Percentiles rank a stretch among this genome's conserved stretches.
Evolutionary conservation across 1,139 yeast species (phyloP).

Genomic region (Geotrichum carabidarum): DNA sequence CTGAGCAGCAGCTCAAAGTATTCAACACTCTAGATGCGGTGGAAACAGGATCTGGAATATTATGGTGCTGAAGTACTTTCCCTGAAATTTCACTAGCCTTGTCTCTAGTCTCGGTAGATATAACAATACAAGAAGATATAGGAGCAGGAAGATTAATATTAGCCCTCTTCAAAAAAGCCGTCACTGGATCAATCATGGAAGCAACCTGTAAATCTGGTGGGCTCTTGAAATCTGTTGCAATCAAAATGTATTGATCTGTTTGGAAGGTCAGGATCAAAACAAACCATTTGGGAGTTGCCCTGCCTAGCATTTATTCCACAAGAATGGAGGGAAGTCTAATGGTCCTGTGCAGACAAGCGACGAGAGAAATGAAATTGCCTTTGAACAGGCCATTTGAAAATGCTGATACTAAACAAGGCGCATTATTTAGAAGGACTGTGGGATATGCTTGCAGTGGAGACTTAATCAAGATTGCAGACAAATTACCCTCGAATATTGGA

Average conservation of each 20-base stretch:
- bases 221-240: background rate
- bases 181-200: slow-evolving; percentile 14
- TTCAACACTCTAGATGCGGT: slow-evolving; percentile 11
- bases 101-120: background rate
- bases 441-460: slow-evolving; percentile 31
- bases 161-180: slow-evolving; percentile 11
- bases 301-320: background rate
- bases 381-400: too few relatives aligned
- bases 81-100: background rate
- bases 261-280: background rate
- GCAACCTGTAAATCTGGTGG: background rate
- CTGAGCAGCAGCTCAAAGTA: slow-evolving; percentile 11
- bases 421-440: slow-evolving; percentile 14
- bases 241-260: background rate
- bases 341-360: too few relatives aligned
- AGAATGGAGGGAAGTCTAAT: background rate
- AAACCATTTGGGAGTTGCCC: background rate
- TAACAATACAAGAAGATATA: slow-evolving; percentile 13
- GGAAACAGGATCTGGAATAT: slow-evolving; percentile 15
- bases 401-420: too few relatives aligned
- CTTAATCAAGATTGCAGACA: slow-evolving; percentile 42
- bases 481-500: slow-evolving; percentile 50
- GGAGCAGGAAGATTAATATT: slow-evolving; percentile 16
- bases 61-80: slow-evolving; percentile 13
- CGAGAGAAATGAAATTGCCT: too few relatives aligned